These are phyloP conservation scores for Aspergillus japonicus DNA, from an alignment of 2,329 filamentous ascomycete species.

Conservation along the genomic window DNA sequence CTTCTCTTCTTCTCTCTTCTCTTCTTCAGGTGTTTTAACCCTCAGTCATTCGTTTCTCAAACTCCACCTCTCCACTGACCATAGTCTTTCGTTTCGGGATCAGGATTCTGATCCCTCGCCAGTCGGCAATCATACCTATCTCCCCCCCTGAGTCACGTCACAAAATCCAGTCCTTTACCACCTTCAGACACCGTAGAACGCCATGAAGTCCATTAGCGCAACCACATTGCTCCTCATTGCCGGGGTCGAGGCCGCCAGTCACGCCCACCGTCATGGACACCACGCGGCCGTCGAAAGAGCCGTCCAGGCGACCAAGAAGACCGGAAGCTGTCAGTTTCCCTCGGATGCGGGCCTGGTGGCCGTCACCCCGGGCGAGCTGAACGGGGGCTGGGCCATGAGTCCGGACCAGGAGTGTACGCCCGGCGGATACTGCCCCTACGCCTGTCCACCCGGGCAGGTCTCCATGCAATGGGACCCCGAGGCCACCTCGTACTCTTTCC, in stretches of 20 bases:
- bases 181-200: constrained; percentile 10
- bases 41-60: constrained; percentile 26
- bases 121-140: neutral
- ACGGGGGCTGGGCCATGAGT: constrained; percentile 78
- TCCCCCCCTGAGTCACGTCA: constrained; percentile 6
- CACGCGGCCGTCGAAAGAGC: constrained; percentile 26
- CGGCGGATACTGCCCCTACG: constrained; percentile 72
- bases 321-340: constrained; percentile 64
- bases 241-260: constrained; percentile 36
- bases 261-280: constrained; percentile 20
- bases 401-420: constrained; percentile 68
- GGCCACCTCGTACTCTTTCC: constrained; percentile 65
- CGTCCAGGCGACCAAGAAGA: constrained; percentile 52
- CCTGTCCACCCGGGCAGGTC: constrained; percentile 72
- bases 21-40: constrained; percentile 19
- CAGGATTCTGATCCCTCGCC: neutral
- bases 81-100: constrained; percentile 22
- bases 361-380: constrained; percentile 62
- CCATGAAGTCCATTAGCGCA: constrained; percentile 38
- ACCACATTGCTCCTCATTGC: constrained; percentile 40
- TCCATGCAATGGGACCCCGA: constrained; percentile 76
- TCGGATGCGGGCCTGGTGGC: constrained; percentile 64
- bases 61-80: constrained; percentile 21
- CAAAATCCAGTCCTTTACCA: constrained; percentile 2
- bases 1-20: constrained; percentile 8